Evolutionary conservation across 164 flowering plant species (phyloP).

Genomic region (Magnolia kwangsiensis): DNA sequence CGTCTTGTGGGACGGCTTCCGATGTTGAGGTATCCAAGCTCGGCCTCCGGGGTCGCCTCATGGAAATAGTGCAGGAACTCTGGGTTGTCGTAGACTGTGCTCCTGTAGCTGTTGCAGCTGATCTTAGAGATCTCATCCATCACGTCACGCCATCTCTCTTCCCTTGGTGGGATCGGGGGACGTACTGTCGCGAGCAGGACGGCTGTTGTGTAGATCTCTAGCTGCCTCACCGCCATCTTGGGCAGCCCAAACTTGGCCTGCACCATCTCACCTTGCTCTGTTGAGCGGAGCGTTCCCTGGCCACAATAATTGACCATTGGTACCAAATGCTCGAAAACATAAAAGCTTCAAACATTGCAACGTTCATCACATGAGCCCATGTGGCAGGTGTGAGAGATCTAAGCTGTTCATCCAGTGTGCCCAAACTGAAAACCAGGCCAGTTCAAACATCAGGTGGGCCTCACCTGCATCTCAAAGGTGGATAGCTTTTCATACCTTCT

Average conservation of each 20-base stretch:
- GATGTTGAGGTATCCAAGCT: constrained; percentile 88
- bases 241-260: constrained; percentile 93
- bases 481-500: too few species aligned
- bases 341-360: background rate
- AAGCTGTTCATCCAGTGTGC: background rate
- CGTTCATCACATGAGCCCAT: background rate
- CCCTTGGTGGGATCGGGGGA: constrained; percentile 86
- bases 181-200: constrained; percentile 85
- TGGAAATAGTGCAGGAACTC: constrained; percentile 85
- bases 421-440: too few species aligned
- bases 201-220: constrained; percentile 95
- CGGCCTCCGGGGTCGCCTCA: constrained; percentile 95
- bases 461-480: too few species aligned
- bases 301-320: constrained; percentile 7
- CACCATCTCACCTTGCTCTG: constrained; percentile 99
- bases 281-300: constrained; percentile 90
- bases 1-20: constrained; percentile 96
- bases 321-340: background rate
- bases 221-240: constrained; percentile 75
- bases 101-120: constrained; percentile 70
- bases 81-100: constrained; percentile 80
- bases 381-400: background rate
- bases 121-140: constrained; percentile 89
- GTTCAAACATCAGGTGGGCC: background rate
- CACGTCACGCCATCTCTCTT: constrained; percentile 80